Conservation (phyloP, 139 green algal species). For the Chlamydomonas sphaeroides region DNA sequence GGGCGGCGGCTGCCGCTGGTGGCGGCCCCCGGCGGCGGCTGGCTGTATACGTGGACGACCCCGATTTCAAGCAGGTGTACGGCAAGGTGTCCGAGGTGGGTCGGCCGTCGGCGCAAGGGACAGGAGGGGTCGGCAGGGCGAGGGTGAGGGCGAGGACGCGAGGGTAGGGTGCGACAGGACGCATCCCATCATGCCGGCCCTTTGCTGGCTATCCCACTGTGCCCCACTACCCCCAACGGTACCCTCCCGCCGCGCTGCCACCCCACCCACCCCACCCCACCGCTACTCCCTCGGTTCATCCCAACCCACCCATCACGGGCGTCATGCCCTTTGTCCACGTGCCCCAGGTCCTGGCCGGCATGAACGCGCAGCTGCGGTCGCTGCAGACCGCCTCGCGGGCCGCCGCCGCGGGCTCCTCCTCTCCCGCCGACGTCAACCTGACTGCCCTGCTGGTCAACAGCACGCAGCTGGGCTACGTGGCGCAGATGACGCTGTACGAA, state of each 20-base stretch:
- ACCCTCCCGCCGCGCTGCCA: too few species aligned
- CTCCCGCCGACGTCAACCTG: neutral
- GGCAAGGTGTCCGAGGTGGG: neutral
- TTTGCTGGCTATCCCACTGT: too few species aligned
- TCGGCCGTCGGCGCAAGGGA: too few species aligned
- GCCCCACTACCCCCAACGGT: too few species aligned
- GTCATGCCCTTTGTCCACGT: too few species aligned
- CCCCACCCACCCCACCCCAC: too few species aligned
- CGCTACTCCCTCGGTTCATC: too few species aligned
- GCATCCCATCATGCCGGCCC: too few species aligned
- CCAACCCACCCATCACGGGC: too few species aligned
- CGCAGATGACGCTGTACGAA: constrained; percentile 2
- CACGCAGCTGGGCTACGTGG: constrained; percentile 26
- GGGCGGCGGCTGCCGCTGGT: neutral
- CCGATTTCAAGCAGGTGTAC: neutral
- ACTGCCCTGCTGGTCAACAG: constrained; percentile 16
- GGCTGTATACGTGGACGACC: constrained; percentile 17
- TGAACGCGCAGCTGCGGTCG: constrained; percentile 15
- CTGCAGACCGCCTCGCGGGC: neutral
- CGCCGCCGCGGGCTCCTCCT: neutral
- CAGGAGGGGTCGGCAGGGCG: too few species aligned
- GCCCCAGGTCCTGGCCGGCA: constrained; percentile 8
- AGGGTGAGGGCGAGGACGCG: too few species aligned
- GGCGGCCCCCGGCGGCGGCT: neutral
- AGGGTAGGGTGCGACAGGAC: too few species aligned